phyloP scores from a whole-genome alignment of 176 grass and related monocot species.

The Zizania latifolia region DNA sequence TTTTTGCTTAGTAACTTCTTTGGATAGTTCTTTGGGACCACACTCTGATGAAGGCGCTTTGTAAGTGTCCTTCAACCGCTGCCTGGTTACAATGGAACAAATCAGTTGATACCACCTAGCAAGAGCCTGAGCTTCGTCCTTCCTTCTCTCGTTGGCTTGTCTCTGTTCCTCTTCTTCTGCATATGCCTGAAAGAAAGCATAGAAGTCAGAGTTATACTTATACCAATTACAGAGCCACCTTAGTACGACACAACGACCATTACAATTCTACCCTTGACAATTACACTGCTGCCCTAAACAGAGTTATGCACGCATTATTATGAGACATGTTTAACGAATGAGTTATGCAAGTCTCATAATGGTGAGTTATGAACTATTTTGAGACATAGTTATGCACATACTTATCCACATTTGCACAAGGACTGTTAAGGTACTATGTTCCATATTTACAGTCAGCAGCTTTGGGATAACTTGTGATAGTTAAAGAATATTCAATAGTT shows the following conservation, averaged over 20 bases:
- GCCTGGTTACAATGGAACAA: conserved; percentile 67
- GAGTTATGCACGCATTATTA: background rate
- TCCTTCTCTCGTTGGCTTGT: conserved; percentile 50
- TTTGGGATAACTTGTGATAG: background rate
- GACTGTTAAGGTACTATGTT: background rate
- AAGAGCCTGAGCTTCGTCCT: conserved; percentile 63
- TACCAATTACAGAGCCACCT: background rate
- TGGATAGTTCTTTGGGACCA: background rate
- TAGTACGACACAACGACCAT: background rate
- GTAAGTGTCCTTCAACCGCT: conserved; percentile 72
- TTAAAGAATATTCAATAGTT: background rate
- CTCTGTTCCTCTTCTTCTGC: conserved; percentile 66
- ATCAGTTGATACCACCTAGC: conserved; percentile 89
- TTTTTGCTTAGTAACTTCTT: background rate
- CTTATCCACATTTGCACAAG: background rate
- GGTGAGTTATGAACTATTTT: background rate
- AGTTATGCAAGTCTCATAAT: no score
- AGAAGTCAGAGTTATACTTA: background rate
- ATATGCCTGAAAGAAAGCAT: conserved; percentile 48
- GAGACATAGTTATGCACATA: background rate
- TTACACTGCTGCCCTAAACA: background rate
- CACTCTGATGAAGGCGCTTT: conserved; percentile 15
- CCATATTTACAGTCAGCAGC: background rate
- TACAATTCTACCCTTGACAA: background rate
- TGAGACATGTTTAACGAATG: background rate